Evolutionary conservation across 305 asterid species (phyloP).

Genomic region (Fraxinus xanthoxyloides): DNA sequence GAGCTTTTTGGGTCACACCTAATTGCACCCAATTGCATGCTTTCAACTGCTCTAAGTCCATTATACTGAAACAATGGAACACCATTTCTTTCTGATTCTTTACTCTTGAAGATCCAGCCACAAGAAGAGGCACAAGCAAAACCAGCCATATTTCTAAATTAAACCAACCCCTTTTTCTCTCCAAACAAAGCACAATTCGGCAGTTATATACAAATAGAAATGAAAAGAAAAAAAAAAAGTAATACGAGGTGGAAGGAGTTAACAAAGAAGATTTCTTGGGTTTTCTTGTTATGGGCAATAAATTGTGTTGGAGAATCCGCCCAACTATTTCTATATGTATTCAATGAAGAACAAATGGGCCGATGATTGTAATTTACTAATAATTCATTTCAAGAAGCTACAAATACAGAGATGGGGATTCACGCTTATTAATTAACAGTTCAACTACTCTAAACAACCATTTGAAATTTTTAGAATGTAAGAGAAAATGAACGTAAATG

Average conservation of each 20-base stretch:
- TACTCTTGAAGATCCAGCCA: conserved; percentile 34
- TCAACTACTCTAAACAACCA: neutral
- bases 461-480: neutral
- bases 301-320: conserved; percentile 36
- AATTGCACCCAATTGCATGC: conserved; percentile 22
- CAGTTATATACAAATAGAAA: neutral
- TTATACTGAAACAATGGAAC: conserved; percentile 24
- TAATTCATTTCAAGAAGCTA: neutral
- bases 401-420: neutral
- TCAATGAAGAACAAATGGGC: conserved; percentile 17
- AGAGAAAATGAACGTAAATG: too few relatives aligned
- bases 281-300: neutral
- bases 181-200: neutral
- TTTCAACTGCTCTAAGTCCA: conserved; percentile 41
- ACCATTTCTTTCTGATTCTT: conserved; percentile 36
- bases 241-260: conserved; percentile 32
- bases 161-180: neutral
- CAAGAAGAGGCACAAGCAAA: conserved; percentile 40
- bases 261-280: conserved; percentile 21
- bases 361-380: conserved; percentile 27
- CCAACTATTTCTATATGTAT: neutral
- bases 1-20: conserved; percentile 11
- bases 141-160: conserved; percentile 34
- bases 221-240: neutral
- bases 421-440: neutral